Percentiles rank a stretch among this genome's conserved stretches.
Conservation (phyloP, 805 yeast species). For the Komagataella pseudopastoris region DNA sequence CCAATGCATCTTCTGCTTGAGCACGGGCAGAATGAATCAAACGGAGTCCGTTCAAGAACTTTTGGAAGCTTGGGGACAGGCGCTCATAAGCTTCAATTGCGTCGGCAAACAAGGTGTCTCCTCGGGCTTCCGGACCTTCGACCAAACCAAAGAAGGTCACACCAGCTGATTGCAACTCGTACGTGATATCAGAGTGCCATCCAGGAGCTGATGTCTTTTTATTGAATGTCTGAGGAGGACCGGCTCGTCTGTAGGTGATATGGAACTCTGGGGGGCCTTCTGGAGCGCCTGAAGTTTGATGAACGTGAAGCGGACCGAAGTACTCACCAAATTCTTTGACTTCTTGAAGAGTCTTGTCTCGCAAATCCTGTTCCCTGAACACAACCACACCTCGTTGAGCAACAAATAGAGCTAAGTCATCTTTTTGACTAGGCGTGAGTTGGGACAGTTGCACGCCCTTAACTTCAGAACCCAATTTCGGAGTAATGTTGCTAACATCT, state of each 20-base stretch:
- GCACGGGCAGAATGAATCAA: slow-evolving; percentile 60
- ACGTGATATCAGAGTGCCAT: slow-evolving; percentile 70
- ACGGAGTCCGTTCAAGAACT: slow-evolving; percentile 44
- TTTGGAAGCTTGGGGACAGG: slow-evolving; percentile 50
- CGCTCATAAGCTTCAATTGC: slow-evolving; percentile 58
- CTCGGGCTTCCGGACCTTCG: slow-evolving; percentile 52
- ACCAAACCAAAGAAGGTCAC: slow-evolving; percentile 52
- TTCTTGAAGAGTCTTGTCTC: slow-evolving; percentile 34
- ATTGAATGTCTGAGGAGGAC: slow-evolving; percentile 23
- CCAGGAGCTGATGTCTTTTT: slow-evolving; percentile 15
- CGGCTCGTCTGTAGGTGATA: slow-evolving; percentile 40
- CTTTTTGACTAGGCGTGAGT: slow-evolving; percentile 39
- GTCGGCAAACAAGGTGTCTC: slow-evolving; percentile 74
- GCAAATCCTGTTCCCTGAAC: slow-evolving; percentile 55
- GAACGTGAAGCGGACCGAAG: slow-evolving; percentile 62
- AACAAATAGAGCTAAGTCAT: slow-evolving; percentile 55
- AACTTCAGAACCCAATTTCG: slow-evolving; percentile 58
- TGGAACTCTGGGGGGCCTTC: slow-evolving; percentile 45
- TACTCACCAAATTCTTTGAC: slow-evolving; percentile 40
- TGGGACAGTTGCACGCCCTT: slow-evolving; percentile 45
- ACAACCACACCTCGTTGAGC: slow-evolving; percentile 62
- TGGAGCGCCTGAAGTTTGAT: slow-evolving; percentile 66
- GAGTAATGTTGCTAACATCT: slow-evolving; percentile 33
- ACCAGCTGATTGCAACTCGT: slow-evolving; percentile 64
- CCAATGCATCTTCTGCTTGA: slow-evolving; percentile 47